A percentile compares a stretch with the other conserved stretches of the same genome.
Evolutionary conservation across 75 land plant species (phyloP).

Genomic region (Ceratopteris richardii): DNA sequence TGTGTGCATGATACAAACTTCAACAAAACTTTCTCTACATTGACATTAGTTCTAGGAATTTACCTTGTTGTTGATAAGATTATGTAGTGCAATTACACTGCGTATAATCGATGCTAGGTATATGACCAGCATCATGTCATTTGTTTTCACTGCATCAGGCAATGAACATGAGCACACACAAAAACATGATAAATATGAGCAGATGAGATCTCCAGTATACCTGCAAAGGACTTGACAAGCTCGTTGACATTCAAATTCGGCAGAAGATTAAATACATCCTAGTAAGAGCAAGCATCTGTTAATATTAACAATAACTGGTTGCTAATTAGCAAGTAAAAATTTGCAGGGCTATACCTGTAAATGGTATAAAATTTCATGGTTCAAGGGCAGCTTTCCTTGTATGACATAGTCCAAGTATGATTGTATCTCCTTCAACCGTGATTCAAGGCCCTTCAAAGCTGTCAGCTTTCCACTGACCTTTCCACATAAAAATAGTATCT

Average conservation of each 20-base stretch:
- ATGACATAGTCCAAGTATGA: slow-evolving; percentile 80
- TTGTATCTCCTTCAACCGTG: slow-evolving; percentile 72
- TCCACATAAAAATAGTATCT: too few relatives aligned
- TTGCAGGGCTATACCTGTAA: slow-evolving; percentile 62
- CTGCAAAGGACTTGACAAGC: slow-evolving; percentile 85
- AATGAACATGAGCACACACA: neutral
- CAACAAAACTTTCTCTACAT: too few relatives aligned
- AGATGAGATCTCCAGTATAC: too few relatives aligned
- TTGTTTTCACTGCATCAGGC: slow-evolving; percentile 74
- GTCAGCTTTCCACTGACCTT: slow-evolving; percentile 89
- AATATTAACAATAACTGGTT: too few relatives aligned
- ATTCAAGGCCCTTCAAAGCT: slow-evolving; percentile 87
- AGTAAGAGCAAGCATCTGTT: too few relatives aligned
- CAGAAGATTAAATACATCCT: slow-evolving; percentile 96
- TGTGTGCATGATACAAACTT: too few relatives aligned
- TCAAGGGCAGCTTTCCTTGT: slow-evolving; percentile 77
- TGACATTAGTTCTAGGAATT: too few relatives aligned
- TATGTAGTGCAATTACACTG: slow-evolving; percentile 94
- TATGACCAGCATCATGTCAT: slow-evolving; percentile 99
- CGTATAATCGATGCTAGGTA: slow-evolving; percentile 92
- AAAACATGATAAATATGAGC: too few relatives aligned
- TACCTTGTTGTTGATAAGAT: slow-evolving; percentile 98
- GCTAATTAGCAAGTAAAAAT: too few relatives aligned
- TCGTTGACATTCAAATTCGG: slow-evolving; percentile 91
- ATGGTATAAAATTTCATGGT: slow-evolving; percentile 95